Percentiles rank a stretch among this genome's conserved stretches.
Evolutionary conservation across 805 yeast species (phyloP).

Genomic region (Metschnikowia picachoensis): DNA sequence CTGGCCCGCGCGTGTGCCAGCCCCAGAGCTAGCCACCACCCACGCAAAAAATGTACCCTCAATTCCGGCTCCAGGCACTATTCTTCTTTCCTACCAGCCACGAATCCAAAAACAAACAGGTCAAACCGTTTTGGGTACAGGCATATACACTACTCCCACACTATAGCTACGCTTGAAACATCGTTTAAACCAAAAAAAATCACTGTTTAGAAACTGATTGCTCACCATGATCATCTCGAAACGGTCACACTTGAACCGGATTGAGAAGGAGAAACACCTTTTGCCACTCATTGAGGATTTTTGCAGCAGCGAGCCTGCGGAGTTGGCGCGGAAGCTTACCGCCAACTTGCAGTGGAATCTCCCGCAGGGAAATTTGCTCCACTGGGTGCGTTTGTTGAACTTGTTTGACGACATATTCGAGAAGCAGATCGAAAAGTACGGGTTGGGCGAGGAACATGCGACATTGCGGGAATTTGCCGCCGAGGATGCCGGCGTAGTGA

Average conservation of each 20-base stretch:
- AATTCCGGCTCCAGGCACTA: too few species aligned
- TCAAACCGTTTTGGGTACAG: too few species aligned
- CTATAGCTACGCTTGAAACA: background rate
- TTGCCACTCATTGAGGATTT: conserved; percentile 36
- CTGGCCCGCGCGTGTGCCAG: too few species aligned
- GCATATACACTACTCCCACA: too few species aligned
- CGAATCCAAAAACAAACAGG: too few species aligned
- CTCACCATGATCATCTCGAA: conserved; percentile 30
- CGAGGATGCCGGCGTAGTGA: conserved; percentile 45
- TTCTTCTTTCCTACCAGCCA: too few species aligned
- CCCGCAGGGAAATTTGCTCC: conserved; percentile 64
- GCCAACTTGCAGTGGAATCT: conserved; percentile 50
- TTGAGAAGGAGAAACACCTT: conserved; percentile 30
- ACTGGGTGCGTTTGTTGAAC: conserved; percentile 76
- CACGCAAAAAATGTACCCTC: too few species aligned
- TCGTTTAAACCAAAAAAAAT: background rate
- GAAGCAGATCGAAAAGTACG: conserved; percentile 49
- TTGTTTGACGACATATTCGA: conserved; percentile 69
- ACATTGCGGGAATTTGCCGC: conserved; percentile 42
- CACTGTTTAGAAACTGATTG: too few species aligned
- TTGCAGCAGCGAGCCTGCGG: conserved; percentile 27
- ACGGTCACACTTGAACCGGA: conserved; percentile 25
- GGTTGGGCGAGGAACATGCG: conserved; percentile 43
- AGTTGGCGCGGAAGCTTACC: conserved; percentile 39
- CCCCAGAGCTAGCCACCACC: too few species aligned